These are phyloP conservation scores for Cladobotryum mycophilum DNA, from an alignment of 2,329 filamentous ascomycete species.

Conservation along the genomic window DNA sequence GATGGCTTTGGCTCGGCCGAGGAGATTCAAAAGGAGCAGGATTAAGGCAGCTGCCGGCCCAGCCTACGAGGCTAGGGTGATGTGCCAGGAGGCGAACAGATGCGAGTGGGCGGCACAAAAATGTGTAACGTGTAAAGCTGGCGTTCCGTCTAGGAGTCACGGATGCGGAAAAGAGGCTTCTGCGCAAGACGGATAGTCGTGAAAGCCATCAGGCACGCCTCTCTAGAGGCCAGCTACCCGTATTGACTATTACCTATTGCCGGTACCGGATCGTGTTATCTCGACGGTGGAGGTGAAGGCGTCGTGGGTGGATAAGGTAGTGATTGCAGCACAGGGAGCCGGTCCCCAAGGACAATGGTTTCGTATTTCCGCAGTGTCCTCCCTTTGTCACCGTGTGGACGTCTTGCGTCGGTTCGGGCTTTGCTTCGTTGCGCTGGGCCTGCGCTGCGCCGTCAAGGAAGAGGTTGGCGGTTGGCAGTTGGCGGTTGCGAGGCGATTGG, in stretches of 20 bases:
- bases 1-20: neutral
- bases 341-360: neutral
- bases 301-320: neutral
- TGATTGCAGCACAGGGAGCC: neutral
- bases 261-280: too few relatives aligned
- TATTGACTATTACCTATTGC: neutral
- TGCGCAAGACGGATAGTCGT: neutral
- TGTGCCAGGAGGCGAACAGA: neutral
- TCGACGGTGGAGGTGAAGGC: neutral
- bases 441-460: constrained; percentile 1
- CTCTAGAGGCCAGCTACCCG: neutral
- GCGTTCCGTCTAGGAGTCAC: neutral
- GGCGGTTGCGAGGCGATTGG: constrained; percentile 16
- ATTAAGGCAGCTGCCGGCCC: neutral
- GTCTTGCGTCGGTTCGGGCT: too few relatives aligned
- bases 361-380: too few relatives aligned
- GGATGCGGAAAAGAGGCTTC: neutral
- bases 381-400: too few relatives aligned
- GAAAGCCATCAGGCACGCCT: constrained; percentile 2
- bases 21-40: neutral
- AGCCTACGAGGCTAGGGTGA: neutral
- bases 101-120: neutral
- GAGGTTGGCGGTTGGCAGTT: neutral
- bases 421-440: neutral
- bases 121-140: neutral